Conservation (phyloP, 1,139 yeast genomes). For the Taphrina deformans region DNA sequence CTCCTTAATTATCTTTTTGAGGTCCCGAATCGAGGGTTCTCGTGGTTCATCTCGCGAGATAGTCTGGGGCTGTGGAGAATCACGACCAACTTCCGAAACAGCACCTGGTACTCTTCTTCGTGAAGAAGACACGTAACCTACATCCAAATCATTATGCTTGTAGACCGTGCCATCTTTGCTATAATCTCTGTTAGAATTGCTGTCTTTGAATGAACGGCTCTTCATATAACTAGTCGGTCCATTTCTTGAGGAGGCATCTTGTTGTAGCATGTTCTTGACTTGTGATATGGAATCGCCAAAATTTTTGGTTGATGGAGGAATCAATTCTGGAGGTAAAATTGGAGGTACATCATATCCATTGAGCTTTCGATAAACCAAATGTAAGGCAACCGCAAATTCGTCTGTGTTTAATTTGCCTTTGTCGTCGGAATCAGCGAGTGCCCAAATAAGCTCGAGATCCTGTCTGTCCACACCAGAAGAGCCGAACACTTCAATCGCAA, state of each 20-base stretch:
- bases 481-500: constrained; percentile 82
- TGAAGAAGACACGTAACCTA: constrained; percentile 65
- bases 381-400: constrained; percentile 93
- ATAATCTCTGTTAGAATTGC: constrained; percentile 46
- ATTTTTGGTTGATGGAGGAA: constrained; percentile 59
- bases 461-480: constrained; percentile 84
- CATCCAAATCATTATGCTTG: constrained; percentile 62
- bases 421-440: constrained; percentile 84
- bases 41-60: not conserved
- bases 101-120: constrained; percentile 47
- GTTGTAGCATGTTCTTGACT: constrained; percentile 53
- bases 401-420: constrained; percentile 76
- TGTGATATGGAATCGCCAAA: constrained; percentile 52
- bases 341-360: constrained; percentile 78
- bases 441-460: constrained; percentile 92
- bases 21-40: constrained; percentile 42
- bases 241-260: constrained; percentile 40
- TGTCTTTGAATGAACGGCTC: constrained; percentile 40
- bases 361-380: constrained; percentile 78
- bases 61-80: constrained; percentile 34
- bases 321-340: constrained; percentile 46
- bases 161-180: constrained; percentile 57
- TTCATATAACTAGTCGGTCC: constrained; percentile 37
- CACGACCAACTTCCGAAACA: not conserved
- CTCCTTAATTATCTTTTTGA: constrained; percentile 65